A percentile compares a stretch with the other conserved stretches of the same genome.
Evolutionary conservation across 164 flowering plant species (phyloP).

Genomic region (Magnolia kwangsiensis): DNA sequence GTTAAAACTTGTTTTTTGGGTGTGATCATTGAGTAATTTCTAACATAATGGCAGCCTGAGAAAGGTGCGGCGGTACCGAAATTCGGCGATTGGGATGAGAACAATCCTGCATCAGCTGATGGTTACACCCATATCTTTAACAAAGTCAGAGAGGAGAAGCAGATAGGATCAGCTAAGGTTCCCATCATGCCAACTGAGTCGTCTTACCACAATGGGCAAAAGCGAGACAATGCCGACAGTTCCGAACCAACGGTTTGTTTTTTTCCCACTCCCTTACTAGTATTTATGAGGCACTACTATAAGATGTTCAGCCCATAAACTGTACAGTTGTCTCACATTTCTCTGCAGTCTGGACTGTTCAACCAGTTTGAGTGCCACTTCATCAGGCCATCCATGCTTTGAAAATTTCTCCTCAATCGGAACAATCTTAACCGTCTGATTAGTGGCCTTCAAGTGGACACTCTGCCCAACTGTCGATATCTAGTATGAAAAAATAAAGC

Average conservation of each 20-base stretch:
- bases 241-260: not conserved
- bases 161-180: constrained; percentile 28
- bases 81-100: constrained; percentile 89
- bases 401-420: not conserved
- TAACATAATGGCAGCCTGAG: constrained; percentile 43
- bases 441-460: not conserved
- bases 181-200: constrained; percentile 16
- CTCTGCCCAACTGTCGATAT: not conserved
- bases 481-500: no score
- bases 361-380: not conserved
- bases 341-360: not conserved
- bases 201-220: constrained; percentile 11
- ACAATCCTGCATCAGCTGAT: constrained; percentile 70
- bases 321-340: not conserved
- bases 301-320: not conserved
- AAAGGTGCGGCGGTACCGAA: constrained; percentile 74
- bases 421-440: not conserved
- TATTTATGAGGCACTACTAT: not conserved
- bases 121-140: constrained; percentile 73
- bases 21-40: not conserved
- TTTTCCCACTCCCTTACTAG: not conserved
- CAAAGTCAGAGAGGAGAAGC: constrained; percentile 70
- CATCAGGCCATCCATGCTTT: not conserved
- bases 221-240: not conserved
- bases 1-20: not conserved